These are phyloP conservation scores for Chytriomyces sp. DNA, from an alignment of 192 early-diverging fungal species.

Conservation along the genomic window DNA sequence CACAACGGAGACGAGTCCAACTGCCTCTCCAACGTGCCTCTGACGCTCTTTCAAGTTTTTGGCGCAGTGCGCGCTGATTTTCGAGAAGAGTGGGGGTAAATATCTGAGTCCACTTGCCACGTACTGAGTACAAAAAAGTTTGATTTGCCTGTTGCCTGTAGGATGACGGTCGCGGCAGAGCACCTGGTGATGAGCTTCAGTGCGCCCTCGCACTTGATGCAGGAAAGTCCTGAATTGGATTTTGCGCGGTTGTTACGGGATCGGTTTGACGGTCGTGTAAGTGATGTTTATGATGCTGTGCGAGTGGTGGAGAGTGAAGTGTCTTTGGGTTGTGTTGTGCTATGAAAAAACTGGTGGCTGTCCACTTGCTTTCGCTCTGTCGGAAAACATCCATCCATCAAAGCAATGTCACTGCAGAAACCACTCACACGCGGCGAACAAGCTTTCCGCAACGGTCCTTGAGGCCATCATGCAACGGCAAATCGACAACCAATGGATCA, in stretches of 20 bases:
- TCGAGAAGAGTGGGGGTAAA: background rate
- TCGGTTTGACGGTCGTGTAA: too few species aligned
- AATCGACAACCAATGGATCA: slow-evolving; percentile 24
- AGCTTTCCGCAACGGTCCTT: slow-evolving; percentile 25
- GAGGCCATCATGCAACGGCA: slow-evolving; percentile 13
- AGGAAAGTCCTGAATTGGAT: too few species aligned
- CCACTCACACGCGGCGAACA: slow-evolving; percentile 24
- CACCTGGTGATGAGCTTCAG: background rate
- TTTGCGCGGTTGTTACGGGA: too few species aligned
- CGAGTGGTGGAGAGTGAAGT: too few species aligned
- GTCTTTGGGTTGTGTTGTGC: too few species aligned
- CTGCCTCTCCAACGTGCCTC: background rate
- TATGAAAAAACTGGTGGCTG: too few species aligned
- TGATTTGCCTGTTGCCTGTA: too few species aligned
- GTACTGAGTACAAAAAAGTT: background rate
- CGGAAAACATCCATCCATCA: too few species aligned
- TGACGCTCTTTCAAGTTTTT: background rate
- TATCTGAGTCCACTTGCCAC: background rate
- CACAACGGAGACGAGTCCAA: background rate
- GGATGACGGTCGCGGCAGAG: background rate
- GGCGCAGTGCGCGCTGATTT: background rate
- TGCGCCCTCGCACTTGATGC: background rate
- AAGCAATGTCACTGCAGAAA: too few species aligned
- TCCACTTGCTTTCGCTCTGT: too few species aligned
- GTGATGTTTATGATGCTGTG: too few species aligned